Evolutionary conservation across 2,329 filamentous ascomycete species (phyloP), one percentile per base, ranked within the genome.

Genomic region (Pseudocercospora fijiensis): DNA sequence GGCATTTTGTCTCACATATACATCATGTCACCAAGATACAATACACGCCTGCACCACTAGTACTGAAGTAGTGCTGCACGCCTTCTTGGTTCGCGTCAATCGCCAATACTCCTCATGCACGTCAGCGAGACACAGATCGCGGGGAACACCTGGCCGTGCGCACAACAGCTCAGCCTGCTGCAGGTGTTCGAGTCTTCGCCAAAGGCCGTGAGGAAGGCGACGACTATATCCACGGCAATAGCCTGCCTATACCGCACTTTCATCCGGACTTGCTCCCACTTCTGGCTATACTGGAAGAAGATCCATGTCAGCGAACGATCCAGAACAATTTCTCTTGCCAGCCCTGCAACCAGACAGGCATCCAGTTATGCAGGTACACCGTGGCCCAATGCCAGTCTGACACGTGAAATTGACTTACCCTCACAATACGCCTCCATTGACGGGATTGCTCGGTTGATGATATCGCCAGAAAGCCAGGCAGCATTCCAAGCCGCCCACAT

Each of bases 391-490:
- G 52, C 52, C 52, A 56, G 28, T 20, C 52, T 20, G 52, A 37
- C 52, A 56, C 28, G 28, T 52, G 49, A 52, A 24, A 26, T 4
- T 41, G 5, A 63, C 66, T 58, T 33, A 72, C 70, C 64, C 68
- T 69, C 63, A 20, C 68, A 68, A 41, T 73, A 73, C 11, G 64
- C 66, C 58, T 74, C 71, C 67, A 74, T 61, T 28, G 60, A 63
- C 6, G 72, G 72, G 27, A 73, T 70, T 5, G 70, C 71, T 55
- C 71, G 64, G 4, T 28, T 56, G 20, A 61, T 43, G 47, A 73
- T 72, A 57, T 73, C 71, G 7, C 66, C 65, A 6, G 63, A 63
- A 9, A 72, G 60, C 47, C 63, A 71, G 5, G 56, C 62, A 8
- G 51, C 63, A 22, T 68, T 45, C 13, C 65, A 24, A 1, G 45